Base-by-base conservation (phyloP, 2,329 filamentous ascomycete genomes). In the Exophiala lecanii-corni region DNA sequence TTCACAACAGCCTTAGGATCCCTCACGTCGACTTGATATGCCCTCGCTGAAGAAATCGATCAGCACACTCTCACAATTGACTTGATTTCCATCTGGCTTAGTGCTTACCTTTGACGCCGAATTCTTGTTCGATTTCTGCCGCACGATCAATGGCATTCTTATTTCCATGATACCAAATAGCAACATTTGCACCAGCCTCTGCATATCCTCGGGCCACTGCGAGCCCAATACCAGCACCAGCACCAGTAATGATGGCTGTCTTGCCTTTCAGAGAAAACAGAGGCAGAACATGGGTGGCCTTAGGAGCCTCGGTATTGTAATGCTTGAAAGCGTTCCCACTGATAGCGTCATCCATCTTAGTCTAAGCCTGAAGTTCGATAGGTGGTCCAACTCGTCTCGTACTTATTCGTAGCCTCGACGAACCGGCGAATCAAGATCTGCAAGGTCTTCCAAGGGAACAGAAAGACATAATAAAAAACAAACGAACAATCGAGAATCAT, bases 121-220 rank as follows among this genome's bases (percentile, higher is more conserved):
- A 86, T 16, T 75, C 73, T 57, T 76, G 71, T 57, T 78, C 78
- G 34, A 87, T 81, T 18, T 78, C 76, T 21, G 72, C 71, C 0
- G 83, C 82, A 44, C 78, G 72, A 12, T 76, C 70, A 9, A 79
- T 19, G 81, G 75, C 80, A 54, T 81, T 76, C 57, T 76, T 74
- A 64, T 86, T 86, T 62, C 70, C 77, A 59, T 84, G 82, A 60
- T 84, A 86, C 79, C 79, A 85, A 38, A 86, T 77, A 19, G 80
- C 82, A 16, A 86, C 79, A 53, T 86, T 82, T 45, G 81, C 81
- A 36, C 83, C 83, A 12, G 81, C 79, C 59, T 87, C 83, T 12
- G 82, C 82, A 21, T 81, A 70, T 1, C 71, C 80, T 23, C 82
- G 68, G n/a, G 81, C 81, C 19, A 85, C 73, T 4, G 73, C 72